Conservation (phyloP, 106 monocot species). For the Dendrobium huoshanense region DNA sequence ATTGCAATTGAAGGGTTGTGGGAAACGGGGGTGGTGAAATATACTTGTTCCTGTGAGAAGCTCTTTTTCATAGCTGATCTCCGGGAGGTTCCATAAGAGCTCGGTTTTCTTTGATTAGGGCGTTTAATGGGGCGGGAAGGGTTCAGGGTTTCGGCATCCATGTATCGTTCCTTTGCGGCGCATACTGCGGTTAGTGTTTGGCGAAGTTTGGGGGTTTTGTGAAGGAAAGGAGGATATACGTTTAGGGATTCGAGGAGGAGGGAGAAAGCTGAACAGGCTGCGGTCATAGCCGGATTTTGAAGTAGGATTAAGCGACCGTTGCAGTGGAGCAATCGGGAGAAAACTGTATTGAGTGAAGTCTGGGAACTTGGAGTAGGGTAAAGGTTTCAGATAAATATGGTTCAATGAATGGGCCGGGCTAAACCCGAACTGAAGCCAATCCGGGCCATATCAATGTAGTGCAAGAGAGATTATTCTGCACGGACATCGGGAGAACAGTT, state of each 20-base stretch:
- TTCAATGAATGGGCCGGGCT: too few relatives aligned
- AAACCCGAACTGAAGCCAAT: too few relatives aligned
- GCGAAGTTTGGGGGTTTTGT: neutral
- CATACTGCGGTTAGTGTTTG: neutral
- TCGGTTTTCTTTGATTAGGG: constrained; percentile 10
- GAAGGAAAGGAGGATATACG: neutral
- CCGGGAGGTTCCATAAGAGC: constrained; percentile 56
- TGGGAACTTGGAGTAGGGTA: neutral
- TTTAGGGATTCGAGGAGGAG: neutral
- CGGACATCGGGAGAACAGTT: too few relatives aligned
- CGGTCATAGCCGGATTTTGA: neutral
- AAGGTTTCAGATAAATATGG: too few relatives aligned
- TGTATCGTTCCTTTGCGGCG: neutral
- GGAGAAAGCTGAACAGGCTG: neutral
- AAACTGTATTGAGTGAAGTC: neutral
- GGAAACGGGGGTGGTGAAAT: constrained; percentile 47
- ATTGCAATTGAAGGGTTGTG: constrained; percentile 63
- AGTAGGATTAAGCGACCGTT: neutral
- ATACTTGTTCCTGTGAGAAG: constrained; percentile 89
- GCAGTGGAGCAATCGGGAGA: neutral
- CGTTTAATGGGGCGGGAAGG: neutral
- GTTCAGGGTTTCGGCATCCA: neutral
- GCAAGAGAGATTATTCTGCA: too few relatives aligned
- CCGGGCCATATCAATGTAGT: too few relatives aligned
- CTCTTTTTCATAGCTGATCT: constrained; percentile 76